These are phyloP conservation scores for Penicillium sp. DNA, from an alignment of 2,329 filamentous ascomycete genomes.

Conservation along the genomic window DNA sequence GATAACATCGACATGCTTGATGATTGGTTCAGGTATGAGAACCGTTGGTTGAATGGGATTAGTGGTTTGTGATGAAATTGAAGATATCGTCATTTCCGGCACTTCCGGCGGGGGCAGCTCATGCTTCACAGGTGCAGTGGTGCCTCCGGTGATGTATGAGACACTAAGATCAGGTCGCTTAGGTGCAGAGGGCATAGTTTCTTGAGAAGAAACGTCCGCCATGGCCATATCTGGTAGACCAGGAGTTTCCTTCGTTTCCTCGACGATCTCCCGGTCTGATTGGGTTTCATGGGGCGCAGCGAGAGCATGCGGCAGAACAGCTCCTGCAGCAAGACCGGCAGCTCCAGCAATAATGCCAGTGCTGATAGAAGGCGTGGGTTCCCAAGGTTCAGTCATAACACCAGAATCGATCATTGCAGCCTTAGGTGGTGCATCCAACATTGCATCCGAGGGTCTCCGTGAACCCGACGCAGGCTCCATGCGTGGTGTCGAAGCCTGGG, in stretches of 20 bases:
- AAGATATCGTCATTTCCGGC: conserved; percentile 33
- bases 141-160: conserved; percentile 33
- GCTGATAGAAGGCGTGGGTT: conserved; percentile 33
- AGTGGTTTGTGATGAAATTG: conserved; percentile 34
- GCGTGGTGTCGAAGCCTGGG: conserved; percentile 43
- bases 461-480: conserved; percentile 31
- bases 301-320: conserved; percentile 20
- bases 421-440: conserved; percentile 24
- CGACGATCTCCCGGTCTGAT: conserved; percentile 19
- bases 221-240: conserved; percentile 30
- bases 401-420: conserved; percentile 59
- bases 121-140: conserved; percentile 32
- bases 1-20: conserved; percentile 11
- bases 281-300: conserved; percentile 17
- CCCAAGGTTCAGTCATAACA: conserved; percentile 63
- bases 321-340: conserved; percentile 25
- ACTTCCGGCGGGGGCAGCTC: conserved; percentile 16
- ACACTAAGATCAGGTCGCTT: conserved; percentile 37
- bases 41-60: conserved; percentile 19
- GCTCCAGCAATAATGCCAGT: conserved; percentile 7
- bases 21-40: conserved; percentile 15
- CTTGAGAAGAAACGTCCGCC: conserved; percentile 36
- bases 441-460: conserved; percentile 34
- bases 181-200: conserved; percentile 45
- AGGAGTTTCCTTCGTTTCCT: conserved; percentile 19